These are phyloP conservation scores for Leishmania tropica DNA, from an alignment of 208 protist genomes.

Conservation along the genomic window DNA sequence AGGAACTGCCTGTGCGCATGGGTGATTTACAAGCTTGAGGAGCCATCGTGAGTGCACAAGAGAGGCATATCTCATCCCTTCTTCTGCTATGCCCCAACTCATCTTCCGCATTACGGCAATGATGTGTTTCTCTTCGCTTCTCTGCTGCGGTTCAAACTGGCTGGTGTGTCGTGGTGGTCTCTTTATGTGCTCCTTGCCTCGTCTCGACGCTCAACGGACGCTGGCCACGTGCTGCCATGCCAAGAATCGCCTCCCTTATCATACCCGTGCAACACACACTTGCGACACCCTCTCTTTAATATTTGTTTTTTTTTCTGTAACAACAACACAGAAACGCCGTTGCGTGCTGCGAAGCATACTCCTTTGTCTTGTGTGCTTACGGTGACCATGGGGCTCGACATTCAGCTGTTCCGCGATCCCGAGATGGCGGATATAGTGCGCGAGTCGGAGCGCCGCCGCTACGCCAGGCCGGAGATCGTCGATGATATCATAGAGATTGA, in stretches of 20 bases:
- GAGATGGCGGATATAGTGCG: conserved; percentile 94
- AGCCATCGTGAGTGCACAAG: not conserved
- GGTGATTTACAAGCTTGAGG: not conserved
- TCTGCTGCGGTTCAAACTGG: not conserved
- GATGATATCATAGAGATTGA: conserved; percentile 94
- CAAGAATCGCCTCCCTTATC: not conserved
- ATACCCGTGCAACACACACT: not conserved
- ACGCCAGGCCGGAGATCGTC: conserved; percentile 86
- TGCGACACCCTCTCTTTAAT: not conserved
- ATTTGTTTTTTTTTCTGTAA: not conserved
- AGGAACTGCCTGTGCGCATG: not conserved
- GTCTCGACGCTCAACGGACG: not conserved
- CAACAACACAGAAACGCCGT: not conserved
- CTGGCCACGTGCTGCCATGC: not conserved
- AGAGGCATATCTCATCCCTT: not conserved
- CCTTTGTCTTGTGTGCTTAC: not conserved
- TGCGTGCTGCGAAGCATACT: not conserved
- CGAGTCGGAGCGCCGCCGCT: conserved; percentile 96
- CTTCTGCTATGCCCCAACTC: not conserved
- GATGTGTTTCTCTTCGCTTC: not conserved
- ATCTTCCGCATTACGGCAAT: not conserved
- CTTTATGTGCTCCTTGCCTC: not conserved
- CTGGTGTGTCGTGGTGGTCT: not conserved
- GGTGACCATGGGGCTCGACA: conserved; percentile 93
- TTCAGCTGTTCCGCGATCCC: conserved; percentile 95